Percentiles rank a stretch among this genome's conserved stretches.
phyloP scores from a whole-genome alignment of 2,329 filamentous ascomycete species.

The Dichotomopilus funicola region DNA sequence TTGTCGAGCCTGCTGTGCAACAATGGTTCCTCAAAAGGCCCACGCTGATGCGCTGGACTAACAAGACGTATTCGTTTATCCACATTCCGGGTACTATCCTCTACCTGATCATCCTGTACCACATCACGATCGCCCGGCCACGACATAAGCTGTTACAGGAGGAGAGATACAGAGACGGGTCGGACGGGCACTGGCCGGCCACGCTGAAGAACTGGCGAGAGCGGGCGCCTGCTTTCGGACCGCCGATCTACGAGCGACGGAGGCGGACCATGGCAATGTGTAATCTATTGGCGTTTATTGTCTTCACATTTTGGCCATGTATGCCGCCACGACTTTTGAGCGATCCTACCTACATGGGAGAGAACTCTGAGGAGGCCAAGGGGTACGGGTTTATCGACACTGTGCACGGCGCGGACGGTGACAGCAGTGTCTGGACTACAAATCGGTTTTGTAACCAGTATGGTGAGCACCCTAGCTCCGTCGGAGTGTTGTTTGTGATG shows the following conservation, averaged over 20 bases:
- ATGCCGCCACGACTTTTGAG: conserved; percentile 58
- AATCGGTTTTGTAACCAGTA: conserved; percentile 73
- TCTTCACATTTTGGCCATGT: conserved; percentile 58
- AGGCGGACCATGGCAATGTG: conserved; percentile 56
- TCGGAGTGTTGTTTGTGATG: neutral
- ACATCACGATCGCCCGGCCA: conserved; percentile 57
- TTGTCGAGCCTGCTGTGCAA: conserved; percentile 59
- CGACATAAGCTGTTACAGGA: conserved; percentile 16
- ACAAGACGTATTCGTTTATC: conserved; percentile 69
- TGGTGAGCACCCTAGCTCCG: conserved; percentile 36
- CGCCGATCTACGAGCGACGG: conserved; percentile 47
- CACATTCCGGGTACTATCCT: conserved; percentile 71
- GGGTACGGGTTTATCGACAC: conserved; percentile 57
- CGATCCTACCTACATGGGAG: conserved; percentile 47
- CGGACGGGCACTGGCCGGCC: neutral
- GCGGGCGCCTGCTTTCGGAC: conserved; percentile 35
- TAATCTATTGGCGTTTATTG: conserved; percentile 53
- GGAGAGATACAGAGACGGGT: conserved; percentile 1
- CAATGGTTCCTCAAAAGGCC: conserved; percentile 44
- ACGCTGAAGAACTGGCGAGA: conserved; percentile 37
- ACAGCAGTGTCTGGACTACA: conserved; percentile 64
- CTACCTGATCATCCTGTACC: conserved; percentile 59
- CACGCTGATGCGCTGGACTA: conserved; percentile 59
- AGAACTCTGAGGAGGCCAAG: conserved; percentile 51
- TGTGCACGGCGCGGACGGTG: conserved; percentile 48